Conservation (phyloP, 345 rosid species). For the Corchorus capsularis region DNA sequence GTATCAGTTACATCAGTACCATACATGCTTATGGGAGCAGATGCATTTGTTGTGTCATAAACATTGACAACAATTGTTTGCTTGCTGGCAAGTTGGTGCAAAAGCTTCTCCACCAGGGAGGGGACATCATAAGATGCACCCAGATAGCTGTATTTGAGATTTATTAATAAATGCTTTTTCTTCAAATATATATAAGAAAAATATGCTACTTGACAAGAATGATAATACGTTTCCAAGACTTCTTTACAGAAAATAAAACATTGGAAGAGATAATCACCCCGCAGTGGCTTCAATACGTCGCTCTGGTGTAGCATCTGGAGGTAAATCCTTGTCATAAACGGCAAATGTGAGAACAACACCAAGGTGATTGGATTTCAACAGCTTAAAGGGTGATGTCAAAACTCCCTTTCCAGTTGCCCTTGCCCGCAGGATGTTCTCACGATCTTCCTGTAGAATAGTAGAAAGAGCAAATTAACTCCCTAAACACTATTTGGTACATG, state of each 20-base stretch:
- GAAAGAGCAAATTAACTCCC: conserved; percentile 9
- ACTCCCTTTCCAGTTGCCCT: conserved; percentile 96
- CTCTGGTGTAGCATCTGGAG: conserved; percentile 69
- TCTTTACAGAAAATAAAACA: conserved; percentile 16
- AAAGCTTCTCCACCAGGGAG: conserved; percentile 90
- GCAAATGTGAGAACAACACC: conserved; percentile 96
- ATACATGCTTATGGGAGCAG: conserved; percentile 75
- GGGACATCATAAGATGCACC: conserved; percentile 99
- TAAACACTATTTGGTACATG: conserved; percentile 3
- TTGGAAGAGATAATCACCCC: conserved; percentile 54
- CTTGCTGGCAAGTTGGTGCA: conserved; percentile 95
- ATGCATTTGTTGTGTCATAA: conserved; percentile 78
- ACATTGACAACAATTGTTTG: conserved; percentile 86
- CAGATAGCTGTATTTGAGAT: conserved; percentile 61
- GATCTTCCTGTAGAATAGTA: conserved; percentile 69
- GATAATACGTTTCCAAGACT: background rate
- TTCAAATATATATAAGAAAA: background rate
- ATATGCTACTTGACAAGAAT: background rate
- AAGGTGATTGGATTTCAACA: conserved; percentile 84
- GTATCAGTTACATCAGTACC: conserved; percentile 68
- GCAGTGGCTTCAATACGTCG: conserved; percentile 72
- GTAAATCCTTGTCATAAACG: conserved; percentile 68
- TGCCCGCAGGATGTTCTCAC: conserved; percentile 88
- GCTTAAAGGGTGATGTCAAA: conserved; percentile 92
- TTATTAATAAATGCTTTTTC: background rate